phyloP scores from a whole-genome alignment of 306 rosid genomes.

The Quercus dentata region DNA sequence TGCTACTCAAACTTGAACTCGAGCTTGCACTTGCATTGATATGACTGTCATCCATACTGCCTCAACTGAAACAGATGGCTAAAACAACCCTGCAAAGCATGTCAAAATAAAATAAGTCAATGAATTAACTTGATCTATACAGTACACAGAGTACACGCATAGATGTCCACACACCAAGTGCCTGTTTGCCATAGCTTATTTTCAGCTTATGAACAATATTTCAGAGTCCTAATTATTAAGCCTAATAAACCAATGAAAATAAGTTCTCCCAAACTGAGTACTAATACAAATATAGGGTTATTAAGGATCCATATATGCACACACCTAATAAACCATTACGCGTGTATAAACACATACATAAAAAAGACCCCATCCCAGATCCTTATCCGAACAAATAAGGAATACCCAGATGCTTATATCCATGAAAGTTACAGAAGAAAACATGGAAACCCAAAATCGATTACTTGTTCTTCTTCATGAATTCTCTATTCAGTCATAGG shows the following conservation, averaged over 20 bases:
- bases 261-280: no score
- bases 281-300: background rate
- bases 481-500: background rate
- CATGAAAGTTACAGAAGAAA: background rate
- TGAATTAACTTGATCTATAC: background rate
- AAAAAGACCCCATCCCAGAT: background rate
- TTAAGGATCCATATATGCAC: background rate
- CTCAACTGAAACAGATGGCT: slow-evolving; percentile 15
- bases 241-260: no score
- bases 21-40: slow-evolving; percentile 84
- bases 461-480: background rate
- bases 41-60: slow-evolving; percentile 55
- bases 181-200: no score
- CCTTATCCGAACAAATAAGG: slow-evolving; percentile 1
- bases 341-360: background rate
- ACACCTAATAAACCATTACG: background rate
- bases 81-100: slow-evolving; percentile 16
- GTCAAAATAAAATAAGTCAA: background rate
- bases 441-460: background rate
- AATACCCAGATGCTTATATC: slow-evolving; percentile 1
- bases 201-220: no score
- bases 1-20: slow-evolving; percentile 82
- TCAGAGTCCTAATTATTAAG: no score
- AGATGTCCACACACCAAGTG: no score
- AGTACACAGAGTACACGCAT: background rate